These are phyloP conservation scores for Geotrichum fermentans DNA, from an alignment of 1,139 yeast species.

Conservation along the genomic window DNA sequence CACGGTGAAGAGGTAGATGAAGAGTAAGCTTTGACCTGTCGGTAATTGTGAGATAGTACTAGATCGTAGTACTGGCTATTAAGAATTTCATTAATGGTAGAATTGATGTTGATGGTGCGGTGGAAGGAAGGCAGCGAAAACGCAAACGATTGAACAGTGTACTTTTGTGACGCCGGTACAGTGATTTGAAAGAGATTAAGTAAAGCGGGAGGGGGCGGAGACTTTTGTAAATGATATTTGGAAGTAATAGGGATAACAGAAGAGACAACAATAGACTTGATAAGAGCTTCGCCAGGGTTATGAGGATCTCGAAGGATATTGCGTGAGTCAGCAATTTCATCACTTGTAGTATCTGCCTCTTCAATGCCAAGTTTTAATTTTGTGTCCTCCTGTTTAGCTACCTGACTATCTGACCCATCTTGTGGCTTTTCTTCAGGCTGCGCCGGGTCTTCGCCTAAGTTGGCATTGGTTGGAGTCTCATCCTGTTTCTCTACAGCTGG, in stretches of 20 bases:
- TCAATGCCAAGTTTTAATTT: constrained; percentile 18
- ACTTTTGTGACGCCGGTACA: constrained; percentile 33
- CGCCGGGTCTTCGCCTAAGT: constrained; percentile 24
- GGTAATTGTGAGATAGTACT: constrained; percentile 27
- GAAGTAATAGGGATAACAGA: constrained; percentile 30
- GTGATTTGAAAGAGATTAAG: constrained; percentile 33
- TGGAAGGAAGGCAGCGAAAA: constrained; percentile 36
- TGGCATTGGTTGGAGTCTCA: too few relatives aligned
- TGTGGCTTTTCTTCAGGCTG: constrained; percentile 23
- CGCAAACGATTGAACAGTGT: constrained; percentile 32
- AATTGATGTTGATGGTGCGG: constrained; percentile 31
- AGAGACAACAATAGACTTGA: constrained; percentile 25
- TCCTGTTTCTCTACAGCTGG: not conserved
- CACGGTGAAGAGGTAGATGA: constrained; percentile 30
- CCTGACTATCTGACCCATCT: too few relatives aligned
- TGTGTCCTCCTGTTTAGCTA: constrained; percentile 1
- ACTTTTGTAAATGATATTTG: constrained; percentile 28
- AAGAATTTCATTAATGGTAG: constrained; percentile 31
- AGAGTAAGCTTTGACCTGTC: constrained; percentile 27
- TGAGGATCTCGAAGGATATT: constrained; percentile 5
- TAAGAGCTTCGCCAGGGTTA: not conserved
- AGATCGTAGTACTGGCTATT: constrained; percentile 29
- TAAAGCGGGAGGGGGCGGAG: constrained; percentile 27
- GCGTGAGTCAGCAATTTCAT: constrained; percentile 16
- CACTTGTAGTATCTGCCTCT: constrained; percentile 16